These are phyloP conservation scores for Stephania japonica DNA, from an alignment of 164 flowering plant species.

Conservation along the genomic window DNA sequence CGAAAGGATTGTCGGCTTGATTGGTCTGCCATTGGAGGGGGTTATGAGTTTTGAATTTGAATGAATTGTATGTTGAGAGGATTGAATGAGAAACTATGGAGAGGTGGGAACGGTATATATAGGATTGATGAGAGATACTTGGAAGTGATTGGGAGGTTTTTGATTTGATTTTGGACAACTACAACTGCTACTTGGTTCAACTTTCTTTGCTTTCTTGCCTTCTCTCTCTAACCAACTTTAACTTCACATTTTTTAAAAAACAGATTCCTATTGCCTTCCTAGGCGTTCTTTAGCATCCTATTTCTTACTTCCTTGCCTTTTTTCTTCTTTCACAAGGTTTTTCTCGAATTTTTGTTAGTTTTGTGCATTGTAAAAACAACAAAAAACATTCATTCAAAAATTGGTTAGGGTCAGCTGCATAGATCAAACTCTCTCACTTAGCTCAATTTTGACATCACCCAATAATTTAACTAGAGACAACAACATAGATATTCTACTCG, in stretches of 20 bases:
- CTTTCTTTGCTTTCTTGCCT: background rate
- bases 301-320: background rate
- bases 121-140: constrained; percentile 28
- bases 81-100: background rate
- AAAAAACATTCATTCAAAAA: too few relatives aligned
- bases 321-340: background rate
- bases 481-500: too few relatives aligned
- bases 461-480: too few relatives aligned
- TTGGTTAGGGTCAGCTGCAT: too few relatives aligned
- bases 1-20: constrained; percentile 28
- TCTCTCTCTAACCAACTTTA: background rate
- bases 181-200: background rate
- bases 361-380: too few relatives aligned
- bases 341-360: too few relatives aligned
- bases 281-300: background rate
- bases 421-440: too few relatives aligned
- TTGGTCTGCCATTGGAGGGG: constrained; percentile 28
- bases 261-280: background rate
- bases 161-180: background rate
- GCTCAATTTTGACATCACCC: too few relatives aligned
- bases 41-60: background rate
- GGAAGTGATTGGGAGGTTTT: constrained; percentile 8
- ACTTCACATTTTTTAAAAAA: background rate
- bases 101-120: constrained; percentile 6
- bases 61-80: background rate